phyloP scores from a whole-genome alignment of 1,139 yeast genomes.

The Debaryomycetaceae sp. region DNA sequence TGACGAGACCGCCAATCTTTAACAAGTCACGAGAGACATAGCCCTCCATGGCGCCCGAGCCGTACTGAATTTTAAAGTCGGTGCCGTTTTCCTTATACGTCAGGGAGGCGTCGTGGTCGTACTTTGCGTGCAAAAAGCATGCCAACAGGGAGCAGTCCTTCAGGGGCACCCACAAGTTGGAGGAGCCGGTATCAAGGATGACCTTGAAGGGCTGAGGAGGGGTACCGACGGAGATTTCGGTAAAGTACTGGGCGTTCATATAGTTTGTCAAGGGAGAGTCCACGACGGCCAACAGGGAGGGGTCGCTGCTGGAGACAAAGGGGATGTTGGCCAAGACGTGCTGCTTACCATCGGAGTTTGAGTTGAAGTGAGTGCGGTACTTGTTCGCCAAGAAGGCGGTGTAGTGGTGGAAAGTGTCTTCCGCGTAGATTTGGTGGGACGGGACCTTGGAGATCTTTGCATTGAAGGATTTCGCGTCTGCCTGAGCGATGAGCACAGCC shows the following conservation, averaged over 20 bases:
- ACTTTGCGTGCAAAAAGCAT: conserved; percentile 85
- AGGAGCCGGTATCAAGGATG: conserved; percentile 88
- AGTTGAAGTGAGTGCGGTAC: conserved; percentile 44
- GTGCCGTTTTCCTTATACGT: conserved; percentile 81
- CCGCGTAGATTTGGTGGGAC: conserved; percentile 49
- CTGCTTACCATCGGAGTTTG: conserved; percentile 10
- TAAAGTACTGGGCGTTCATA: conserved; percentile 87
- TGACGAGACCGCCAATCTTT: conserved; percentile 69
- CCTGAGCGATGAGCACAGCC: conserved; percentile 15
- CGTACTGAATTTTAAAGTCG: conserved; percentile 76
- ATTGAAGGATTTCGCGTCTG: conserved; percentile 51
- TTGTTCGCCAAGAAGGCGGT: conserved; percentile 62
- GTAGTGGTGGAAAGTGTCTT: conserved; percentile 51
- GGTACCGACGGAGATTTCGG: conserved; percentile 83
- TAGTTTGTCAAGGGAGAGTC: conserved; percentile 81
- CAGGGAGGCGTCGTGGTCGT: conserved; percentile 70
- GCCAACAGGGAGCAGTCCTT: conserved; percentile 85
- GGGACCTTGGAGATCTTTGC: conserved; percentile 59
- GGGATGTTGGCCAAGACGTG: conserved; percentile 27
- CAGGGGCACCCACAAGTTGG: conserved; percentile 95
- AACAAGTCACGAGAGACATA: conserved; percentile 78
- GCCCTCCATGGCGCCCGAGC: conserved; percentile 88
- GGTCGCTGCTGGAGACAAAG: conserved; percentile 17
- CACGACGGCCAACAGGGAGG: conserved; percentile 19
- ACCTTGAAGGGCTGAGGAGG: conserved; percentile 91